Evolutionary conservation across 805 yeast genomes (phyloP).

Genomic region (Sugiyamaella lignohabitans): DNA sequence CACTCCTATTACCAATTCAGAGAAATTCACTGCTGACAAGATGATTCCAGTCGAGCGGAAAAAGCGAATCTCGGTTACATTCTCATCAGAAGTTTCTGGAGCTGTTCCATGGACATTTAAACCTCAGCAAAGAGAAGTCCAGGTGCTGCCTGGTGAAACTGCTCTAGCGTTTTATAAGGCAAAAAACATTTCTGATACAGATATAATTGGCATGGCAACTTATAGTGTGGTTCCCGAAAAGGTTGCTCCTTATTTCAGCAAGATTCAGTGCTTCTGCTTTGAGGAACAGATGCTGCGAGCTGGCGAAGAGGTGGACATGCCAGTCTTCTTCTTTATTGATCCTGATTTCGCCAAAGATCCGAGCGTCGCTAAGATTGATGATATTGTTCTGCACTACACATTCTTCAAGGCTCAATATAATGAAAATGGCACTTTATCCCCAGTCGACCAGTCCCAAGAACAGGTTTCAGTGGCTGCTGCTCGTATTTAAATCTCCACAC

Average conservation of each 20-base stretch:
- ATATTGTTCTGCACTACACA: slow-evolving; percentile 84
- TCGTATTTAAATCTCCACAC: not conserved
- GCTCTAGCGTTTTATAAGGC: slow-evolving; percentile 95
- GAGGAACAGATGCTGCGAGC: slow-evolving; percentile 92
- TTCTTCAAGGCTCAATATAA: slow-evolving; percentile 52
- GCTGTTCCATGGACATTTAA: slow-evolving; percentile 90
- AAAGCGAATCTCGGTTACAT: slow-evolving; percentile 72
- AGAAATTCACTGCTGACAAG: slow-evolving; percentile 78
- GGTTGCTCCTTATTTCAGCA: slow-evolving; percentile 93
- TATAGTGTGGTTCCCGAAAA: slow-evolving; percentile 95
- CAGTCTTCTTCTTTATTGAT: slow-evolving; percentile 92
- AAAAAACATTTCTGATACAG: slow-evolving; percentile 74
- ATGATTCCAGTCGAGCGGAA: slow-evolving; percentile 82
- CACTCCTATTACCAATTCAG: slow-evolving; percentile 78
- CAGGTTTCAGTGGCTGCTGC: slow-evolving; percentile 1
- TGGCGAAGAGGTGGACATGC: slow-evolving; percentile 99
- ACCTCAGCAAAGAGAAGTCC: slow-evolving; percentile 91
- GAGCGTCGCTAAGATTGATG: slow-evolving; percentile 81
- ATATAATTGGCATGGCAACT: slow-evolving; percentile 97
- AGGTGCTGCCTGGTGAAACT: slow-evolving; percentile 93
- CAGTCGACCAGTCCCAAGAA: slow-evolving; percentile 14
- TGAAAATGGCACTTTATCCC: slow-evolving; percentile 22
- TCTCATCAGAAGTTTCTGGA: slow-evolving; percentile 87
- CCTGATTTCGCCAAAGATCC: slow-evolving; percentile 95
- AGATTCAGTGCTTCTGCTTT: slow-evolving; percentile 96